phyloP scores from a whole-genome alignment of 2,329 filamentous ascomycete genomes.

The Pseudocercospora musae region DNA sequence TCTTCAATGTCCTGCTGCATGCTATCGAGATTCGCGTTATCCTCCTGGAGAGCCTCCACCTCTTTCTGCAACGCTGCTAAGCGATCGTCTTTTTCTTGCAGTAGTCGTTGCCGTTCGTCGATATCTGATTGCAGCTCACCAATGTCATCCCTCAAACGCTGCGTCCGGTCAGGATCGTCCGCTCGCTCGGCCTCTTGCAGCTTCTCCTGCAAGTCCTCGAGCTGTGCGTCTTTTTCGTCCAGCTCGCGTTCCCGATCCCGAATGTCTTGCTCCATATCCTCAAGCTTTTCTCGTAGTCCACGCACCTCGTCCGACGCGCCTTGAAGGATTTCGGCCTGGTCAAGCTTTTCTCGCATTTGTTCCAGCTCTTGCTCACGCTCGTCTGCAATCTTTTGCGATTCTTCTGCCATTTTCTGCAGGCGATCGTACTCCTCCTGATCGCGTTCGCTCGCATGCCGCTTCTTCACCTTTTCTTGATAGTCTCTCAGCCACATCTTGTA shows the following conservation, averaged over 20 bases:
- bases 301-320: slow-evolving; percentile 30
- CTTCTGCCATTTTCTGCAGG: slow-evolving; percentile 44
- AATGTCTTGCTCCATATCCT: slow-evolving; percentile 51
- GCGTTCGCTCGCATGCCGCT: slow-evolving; percentile 66
- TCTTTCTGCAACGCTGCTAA: slow-evolving; percentile 47
- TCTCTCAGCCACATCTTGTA: slow-evolving; percentile 80
- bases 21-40: slow-evolving; percentile 54
- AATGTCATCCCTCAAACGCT: slow-evolving; percentile 48
- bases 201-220: slow-evolving; percentile 47
- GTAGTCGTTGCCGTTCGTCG: slow-evolving; percentile 43
- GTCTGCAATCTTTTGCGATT: slow-evolving; percentile 39
- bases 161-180: slow-evolving; percentile 33
- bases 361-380: slow-evolving; percentile 45
- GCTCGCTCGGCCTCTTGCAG: slow-evolving; percentile 29
- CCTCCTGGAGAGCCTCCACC: slow-evolving; percentile 30
- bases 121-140: slow-evolving; percentile 51
- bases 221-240: slow-evolving; percentile 47
- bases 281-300: slow-evolving; percentile 49
- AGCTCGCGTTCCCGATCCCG: slow-evolving; percentile 44
- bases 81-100: slow-evolving; percentile 47
- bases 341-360: slow-evolving; percentile 40
- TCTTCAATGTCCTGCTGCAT: slow-evolving; percentile 55
- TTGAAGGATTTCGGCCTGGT: slow-evolving; percentile 37
- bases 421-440: slow-evolving; percentile 60
- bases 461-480: slow-evolving; percentile 76